Evolutionary conservation across 805 yeast genomes (phyloP).

Genomic region (Diddensiella santjacobensis): DNA sequence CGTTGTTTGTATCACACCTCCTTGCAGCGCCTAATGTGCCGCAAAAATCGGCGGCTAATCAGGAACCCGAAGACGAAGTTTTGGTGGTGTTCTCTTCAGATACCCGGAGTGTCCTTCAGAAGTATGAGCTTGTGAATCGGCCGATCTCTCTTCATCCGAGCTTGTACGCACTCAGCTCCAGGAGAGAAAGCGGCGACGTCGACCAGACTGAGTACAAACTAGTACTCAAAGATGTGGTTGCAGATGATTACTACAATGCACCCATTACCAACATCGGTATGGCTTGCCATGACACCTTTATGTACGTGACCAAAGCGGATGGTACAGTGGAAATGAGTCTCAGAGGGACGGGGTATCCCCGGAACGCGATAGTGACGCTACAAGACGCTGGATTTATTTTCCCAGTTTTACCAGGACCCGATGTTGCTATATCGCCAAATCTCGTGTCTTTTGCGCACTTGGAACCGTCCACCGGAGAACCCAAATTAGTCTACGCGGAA

Average conservation of each 20-base stretch:
- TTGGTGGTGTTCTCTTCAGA: conserved; percentile 17
- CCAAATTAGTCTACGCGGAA: conserved; percentile 20
- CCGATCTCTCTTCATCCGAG: conserved; percentile 21
- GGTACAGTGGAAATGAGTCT: conserved; percentile 20
- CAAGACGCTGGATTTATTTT: conserved; percentile 21
- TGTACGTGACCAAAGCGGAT: conserved; percentile 12
- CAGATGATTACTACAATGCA: conserved; percentile 4
- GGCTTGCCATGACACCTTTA: conserved; percentile 18
- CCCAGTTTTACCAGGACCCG: conserved; percentile 14
- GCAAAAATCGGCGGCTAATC: conserved; percentile 1
- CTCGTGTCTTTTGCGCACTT: conserved; percentile 28
- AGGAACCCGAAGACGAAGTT: conserved; percentile 15
- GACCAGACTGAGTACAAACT: conserved; percentile 9
- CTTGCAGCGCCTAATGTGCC: conserved; percentile 15
- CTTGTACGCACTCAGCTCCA: conserved; percentile 16
- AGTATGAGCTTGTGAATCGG: conserved; percentile 12
- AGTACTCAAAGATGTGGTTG: conserved; percentile 10
- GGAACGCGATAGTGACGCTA: conserved; percentile 20
- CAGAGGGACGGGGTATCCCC: conserved; percentile 14
- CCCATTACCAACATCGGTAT: conserved; percentile 15
- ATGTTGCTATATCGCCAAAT: conserved; percentile 35
- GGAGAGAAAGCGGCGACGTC: conserved; percentile 8
- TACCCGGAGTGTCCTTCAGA: conserved; percentile 8
- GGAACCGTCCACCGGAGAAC: conserved; percentile 12
- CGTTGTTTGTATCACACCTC: conserved; percentile 16